A percentile compares a stretch with the other conserved stretches of the same genome.
phyloP scores from a whole-genome alignment of 768 basidiomycete genomes.

The Piloderma croceum region DNA sequence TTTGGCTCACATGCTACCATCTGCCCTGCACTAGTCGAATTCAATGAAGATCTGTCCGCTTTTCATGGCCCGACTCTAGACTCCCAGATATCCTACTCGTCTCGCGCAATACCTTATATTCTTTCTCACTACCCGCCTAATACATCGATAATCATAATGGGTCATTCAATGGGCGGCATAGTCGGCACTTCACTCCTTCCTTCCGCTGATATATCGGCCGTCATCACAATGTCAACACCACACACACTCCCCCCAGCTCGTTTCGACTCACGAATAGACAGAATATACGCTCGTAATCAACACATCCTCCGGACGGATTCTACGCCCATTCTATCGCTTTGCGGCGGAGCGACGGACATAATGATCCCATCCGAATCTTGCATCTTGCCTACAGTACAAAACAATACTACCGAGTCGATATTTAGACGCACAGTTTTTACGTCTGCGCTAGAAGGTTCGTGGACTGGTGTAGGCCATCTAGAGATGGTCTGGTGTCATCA shows the following conservation, averaged over 20 bases:
- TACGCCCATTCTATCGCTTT: conserved; percentile 78
- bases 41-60: conserved; percentile 95
- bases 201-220: conserved; percentile 56
- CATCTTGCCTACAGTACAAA: conserved; percentile 39
- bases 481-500: conserved; percentile 99
- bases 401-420: conserved; percentile 12
- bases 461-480: conserved; percentile 93
- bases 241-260: conserved; percentile 84
- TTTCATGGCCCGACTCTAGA: conserved; percentile 87
- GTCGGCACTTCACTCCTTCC: conserved; percentile 80
- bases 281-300: conserved; percentile 53
- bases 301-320: conserved; percentile 35
- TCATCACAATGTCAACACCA: conserved; percentile 97
- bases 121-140: conserved; percentile 65
- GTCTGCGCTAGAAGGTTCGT: conserved; percentile 81
- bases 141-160: conserved; percentile 71
- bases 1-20: too few species aligned
- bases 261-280: conserved; percentile 75
- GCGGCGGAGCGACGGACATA: conserved; percentile 87
- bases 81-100: conserved; percentile 73
- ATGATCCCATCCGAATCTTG: conserved; percentile 92
- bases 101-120: conserved; percentile 68
- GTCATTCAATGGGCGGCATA: conserved; percentile 97
- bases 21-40: conserved; percentile 77
- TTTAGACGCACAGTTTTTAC: conserved; percentile 73